Evolutionary conservation across 1,139 yeast genomes (phyloP).

Genomic region (Yamadazyma sp.): DNA sequence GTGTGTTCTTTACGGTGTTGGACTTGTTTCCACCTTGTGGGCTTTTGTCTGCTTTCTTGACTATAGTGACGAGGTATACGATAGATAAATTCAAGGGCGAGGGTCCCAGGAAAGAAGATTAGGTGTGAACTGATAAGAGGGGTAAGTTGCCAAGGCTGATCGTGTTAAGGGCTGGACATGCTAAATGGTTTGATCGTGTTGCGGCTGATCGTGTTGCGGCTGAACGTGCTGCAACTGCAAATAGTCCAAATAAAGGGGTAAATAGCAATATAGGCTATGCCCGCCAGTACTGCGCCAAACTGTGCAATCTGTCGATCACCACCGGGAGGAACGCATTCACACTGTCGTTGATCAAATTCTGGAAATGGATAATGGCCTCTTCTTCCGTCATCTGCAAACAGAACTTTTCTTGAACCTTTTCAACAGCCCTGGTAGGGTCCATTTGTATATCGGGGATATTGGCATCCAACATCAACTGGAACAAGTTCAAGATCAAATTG

Average conservation of each 20-base stretch:
- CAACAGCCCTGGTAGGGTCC: conserved; percentile 76
- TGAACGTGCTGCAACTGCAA: too few species aligned
- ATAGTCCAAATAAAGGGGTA: too few species aligned
- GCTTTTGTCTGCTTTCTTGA: conserved; percentile 30
- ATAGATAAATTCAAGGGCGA: conserved; percentile 23
- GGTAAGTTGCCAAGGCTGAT: too few species aligned
- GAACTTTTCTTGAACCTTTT: conserved; percentile 91
- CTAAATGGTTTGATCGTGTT: too few species aligned
- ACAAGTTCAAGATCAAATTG: conserved; percentile 82
- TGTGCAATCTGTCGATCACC: conserved; percentile 91
- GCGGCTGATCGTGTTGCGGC: too few species aligned
- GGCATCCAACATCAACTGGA: conserved; percentile 92
- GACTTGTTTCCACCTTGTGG: conserved; percentile 60
- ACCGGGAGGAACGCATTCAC: conserved; percentile 92
- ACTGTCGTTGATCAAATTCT: conserved; percentile 87
- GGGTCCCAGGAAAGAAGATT: background rate
- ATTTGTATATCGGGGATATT: conserved; percentile 82
- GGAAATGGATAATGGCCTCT: conserved; percentile 93
- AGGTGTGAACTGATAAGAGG: too few species aligned
- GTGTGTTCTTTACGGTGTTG: conserved; percentile 54
- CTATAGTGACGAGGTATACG: conserved; percentile 20
- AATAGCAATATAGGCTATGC: conserved; percentile 41
- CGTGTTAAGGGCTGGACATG: too few species aligned
- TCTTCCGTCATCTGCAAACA: conserved; percentile 92
- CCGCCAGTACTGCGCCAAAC: conserved; percentile 96